Evolutionary conservation across 768 basidiomycete species (phyloP), one percentile per base, ranked within the genome.

Genomic region (Sporobolomyces pararoseus): DNA sequence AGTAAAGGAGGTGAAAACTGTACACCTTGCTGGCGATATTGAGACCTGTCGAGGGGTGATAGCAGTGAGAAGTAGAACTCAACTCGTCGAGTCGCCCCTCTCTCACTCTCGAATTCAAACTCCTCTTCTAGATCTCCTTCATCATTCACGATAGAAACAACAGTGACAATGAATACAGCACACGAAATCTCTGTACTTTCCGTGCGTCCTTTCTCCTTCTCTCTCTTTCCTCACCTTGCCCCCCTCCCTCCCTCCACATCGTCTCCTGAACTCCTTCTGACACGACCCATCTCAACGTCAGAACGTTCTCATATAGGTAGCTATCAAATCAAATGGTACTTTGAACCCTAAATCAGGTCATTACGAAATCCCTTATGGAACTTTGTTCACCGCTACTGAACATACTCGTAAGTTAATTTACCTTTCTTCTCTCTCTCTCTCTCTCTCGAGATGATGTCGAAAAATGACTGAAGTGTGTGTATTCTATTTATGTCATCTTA

Each of bases 281-380:
- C 39, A 42, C 39, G 39, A 42, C 17, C 17, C 39, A 42, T 42
- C 39, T 9, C 9, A 42, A 42, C 10, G 39, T 9, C 9, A 42
- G n/a, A n/a, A n/a, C n/a, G n/a, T n/a, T 42, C 10, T 9, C 9
- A 42, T 42, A 3, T 50, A 73, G 72, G 60, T 55, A 17, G 65
- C 72, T 7, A 69, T 73, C 68, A 64, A 66, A 37, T 19, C 60
- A 23, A 55, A 70, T 32, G 72, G 72, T 7, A 16, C 5, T 23
- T 9, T 29, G 3, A 57, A 73, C 52, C n/a, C n/a, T n/a, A 4
- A 31, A 7, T 25, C 12, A 7, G 65, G 65, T 2, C 34, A 51
- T 27, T 50, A 16, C 29, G 49, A 37, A 42, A 61, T 59, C 17
- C 21, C 68, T 3, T 73, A 73, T 32, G 72, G 72, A 0, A 31